Conservation (phyloP, 768 basidiomycete genomes). For the Hemileccinum impolitum region DNA sequence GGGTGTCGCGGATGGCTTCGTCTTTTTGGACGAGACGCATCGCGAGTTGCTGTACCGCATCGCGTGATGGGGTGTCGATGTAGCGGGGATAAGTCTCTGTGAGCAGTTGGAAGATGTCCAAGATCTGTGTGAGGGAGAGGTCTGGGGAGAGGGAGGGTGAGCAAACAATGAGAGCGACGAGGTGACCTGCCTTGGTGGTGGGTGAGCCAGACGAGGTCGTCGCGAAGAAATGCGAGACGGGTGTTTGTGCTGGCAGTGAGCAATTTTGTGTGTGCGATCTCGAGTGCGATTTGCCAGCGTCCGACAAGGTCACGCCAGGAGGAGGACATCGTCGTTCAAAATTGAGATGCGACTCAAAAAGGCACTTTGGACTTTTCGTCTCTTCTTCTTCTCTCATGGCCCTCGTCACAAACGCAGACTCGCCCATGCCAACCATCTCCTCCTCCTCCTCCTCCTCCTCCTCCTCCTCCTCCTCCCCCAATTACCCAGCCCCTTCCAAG, state of each 20-base stretch:
- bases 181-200: constrained; percentile 62
- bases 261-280: constrained; percentile 49
- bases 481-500: constrained; percentile 14
- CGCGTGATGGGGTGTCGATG: constrained; percentile 64
- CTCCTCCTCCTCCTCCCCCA: constrained; percentile 7
- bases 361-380: background rate
- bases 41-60: constrained; percentile 66
- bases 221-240: constrained; percentile 57
- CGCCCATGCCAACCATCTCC: background rate
- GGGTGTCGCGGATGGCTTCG: constrained; percentile 32
- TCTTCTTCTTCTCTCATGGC: background rate
- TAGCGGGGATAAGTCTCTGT: constrained; percentile 79
- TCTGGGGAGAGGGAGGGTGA: constrained; percentile 38
- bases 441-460: constrained; percentile 10
- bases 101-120: constrained; percentile 72
- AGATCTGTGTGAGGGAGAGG: constrained; percentile 51
- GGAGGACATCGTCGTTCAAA: no score
- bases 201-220: constrained; percentile 56
- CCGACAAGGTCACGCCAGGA: constrained; percentile 55
- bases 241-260: constrained; percentile 51
- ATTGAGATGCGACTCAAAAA: no score
- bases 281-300: constrained; percentile 55
- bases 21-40: constrained; percentile 64
- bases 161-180: no score
- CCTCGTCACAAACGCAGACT: no score